These are phyloP conservation scores for Phaeotremella fagi DNA, from an alignment of 768 basidiomycete genomes.

Conservation along the genomic window DNA sequence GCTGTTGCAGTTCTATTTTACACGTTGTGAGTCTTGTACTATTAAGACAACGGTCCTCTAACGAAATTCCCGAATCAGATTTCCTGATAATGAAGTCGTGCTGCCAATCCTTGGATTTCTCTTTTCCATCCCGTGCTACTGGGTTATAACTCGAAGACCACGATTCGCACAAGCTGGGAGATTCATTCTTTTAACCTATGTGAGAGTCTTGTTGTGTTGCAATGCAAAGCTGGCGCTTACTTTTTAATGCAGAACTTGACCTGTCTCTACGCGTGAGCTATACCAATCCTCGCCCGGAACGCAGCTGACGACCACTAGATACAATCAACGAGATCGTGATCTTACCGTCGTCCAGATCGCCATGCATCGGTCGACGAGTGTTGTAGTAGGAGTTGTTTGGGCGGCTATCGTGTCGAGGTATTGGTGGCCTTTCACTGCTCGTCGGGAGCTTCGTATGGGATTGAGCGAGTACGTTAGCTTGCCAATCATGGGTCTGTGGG, in stretches of 20 bases:
- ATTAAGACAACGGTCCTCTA: background rate
- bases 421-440: constrained; percentile 95
- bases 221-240: constrained; percentile 73
- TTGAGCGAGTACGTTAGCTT: constrained; percentile 68
- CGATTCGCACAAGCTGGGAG: constrained; percentile 35
- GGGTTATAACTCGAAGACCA: constrained; percentile 62
- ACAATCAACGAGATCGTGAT: constrained; percentile 67
- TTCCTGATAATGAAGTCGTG: constrained; percentile 67
- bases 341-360: constrained; percentile 68
- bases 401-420: constrained; percentile 79
- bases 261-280: constrained; percentile 54
- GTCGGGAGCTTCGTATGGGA: constrained; percentile 75
- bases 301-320: constrained; percentile 55
- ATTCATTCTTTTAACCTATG: constrained; percentile 38
- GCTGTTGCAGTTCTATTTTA: constrained; percentile 67
- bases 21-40: constrained; percentile 48
- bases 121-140: constrained; percentile 82
- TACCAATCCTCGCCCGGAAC: background rate
- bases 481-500: background rate
- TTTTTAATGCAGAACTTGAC: constrained; percentile 70
- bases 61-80: constrained; percentile 41
- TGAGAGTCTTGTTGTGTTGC: constrained; percentile 53
- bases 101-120: constrained; percentile 76
- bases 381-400: constrained; percentile 82
- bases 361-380: constrained; percentile 69